Conservation (phyloP, 768 basidiomycete species). For the Psilocybe tampanensis region DNA sequence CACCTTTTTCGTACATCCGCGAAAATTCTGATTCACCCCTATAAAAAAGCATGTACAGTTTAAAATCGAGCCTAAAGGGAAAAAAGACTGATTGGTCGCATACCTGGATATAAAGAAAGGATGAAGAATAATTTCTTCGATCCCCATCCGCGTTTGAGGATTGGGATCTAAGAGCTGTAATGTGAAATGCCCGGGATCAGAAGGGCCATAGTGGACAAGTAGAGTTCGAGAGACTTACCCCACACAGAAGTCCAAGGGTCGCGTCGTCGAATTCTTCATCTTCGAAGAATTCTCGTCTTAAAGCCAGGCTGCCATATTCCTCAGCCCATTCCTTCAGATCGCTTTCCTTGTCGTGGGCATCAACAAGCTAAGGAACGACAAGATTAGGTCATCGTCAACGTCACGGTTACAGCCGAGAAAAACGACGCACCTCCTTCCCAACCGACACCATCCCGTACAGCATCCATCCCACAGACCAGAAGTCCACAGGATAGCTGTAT, state of each 20-base stretch:
- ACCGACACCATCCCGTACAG: neutral
- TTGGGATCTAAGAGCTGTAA: too few species aligned
- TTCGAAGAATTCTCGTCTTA: neutral
- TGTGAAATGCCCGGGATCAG: too few species aligned
- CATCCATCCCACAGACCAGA: slow-evolving; percentile 1
- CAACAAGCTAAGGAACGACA: neutral
- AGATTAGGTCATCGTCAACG: neutral
- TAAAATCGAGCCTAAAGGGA: too few species aligned
- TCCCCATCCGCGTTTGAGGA: too few species aligned
- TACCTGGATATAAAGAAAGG: too few species aligned
- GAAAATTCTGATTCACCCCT: too few species aligned
- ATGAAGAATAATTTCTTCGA: too few species aligned
- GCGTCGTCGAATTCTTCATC: neutral
- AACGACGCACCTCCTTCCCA: neutral
- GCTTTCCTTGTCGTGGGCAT: too few species aligned
- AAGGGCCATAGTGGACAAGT: too few species aligned
- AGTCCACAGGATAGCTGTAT: slow-evolving; percentile 1
- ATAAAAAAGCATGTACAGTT: too few species aligned
- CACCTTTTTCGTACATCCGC: too few species aligned
- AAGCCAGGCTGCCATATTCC: neutral
- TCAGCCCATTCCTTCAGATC: neutral
- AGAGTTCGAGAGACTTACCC: neutral
- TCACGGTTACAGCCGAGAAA: neutral
- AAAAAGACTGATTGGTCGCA: too few species aligned
- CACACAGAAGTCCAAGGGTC: neutral